phyloP scores from a whole-genome alignment of 805 yeast genomes.

The Scheffersomyces amazonensis region DNA sequence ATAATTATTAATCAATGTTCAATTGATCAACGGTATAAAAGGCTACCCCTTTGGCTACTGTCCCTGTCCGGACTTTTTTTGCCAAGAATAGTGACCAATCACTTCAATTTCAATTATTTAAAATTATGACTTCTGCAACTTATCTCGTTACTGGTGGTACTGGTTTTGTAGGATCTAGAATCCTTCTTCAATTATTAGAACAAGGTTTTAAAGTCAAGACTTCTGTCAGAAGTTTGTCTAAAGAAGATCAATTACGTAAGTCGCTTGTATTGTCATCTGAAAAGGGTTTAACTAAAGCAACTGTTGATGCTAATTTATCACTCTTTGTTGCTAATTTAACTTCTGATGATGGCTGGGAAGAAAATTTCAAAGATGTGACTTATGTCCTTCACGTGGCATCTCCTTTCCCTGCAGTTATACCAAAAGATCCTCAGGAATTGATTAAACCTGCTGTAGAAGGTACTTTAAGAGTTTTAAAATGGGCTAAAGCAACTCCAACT shows the following conservation, averaged over 20 bases:
- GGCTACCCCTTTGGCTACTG: too few species aligned
- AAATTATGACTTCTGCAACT: background rate
- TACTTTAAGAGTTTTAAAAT: constrained; percentile 2
- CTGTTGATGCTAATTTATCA: background rate
- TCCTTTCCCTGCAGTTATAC: constrained; percentile 1
- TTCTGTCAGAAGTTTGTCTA: constrained; percentile 2
- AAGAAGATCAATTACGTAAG: background rate
- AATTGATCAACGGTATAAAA: too few species aligned
- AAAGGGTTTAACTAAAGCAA: background rate
- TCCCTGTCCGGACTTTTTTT: too few species aligned
- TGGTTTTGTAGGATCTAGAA: constrained; percentile 1
- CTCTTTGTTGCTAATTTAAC: constrained; percentile 3
- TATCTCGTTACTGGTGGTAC: constrained; percentile 2
- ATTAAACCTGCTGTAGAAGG: constrained; percentile 8
- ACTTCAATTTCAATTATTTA: too few species aligned
- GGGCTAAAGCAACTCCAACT: background rate
- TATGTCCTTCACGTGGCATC: constrained; percentile 9
- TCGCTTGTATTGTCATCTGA: background rate
- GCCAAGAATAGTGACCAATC: too few species aligned
- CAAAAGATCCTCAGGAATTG: constrained; percentile 3
- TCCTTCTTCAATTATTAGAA: constrained; percentile 2
- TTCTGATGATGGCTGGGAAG: constrained; percentile 2
- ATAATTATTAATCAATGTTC: too few species aligned
- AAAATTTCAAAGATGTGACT: constrained; percentile 3
- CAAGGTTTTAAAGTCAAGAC: constrained; percentile 5